Evolutionary conservation across 352 stramenopile genomes (phyloP).

Genomic region (Blastocystis sp.): DNA sequence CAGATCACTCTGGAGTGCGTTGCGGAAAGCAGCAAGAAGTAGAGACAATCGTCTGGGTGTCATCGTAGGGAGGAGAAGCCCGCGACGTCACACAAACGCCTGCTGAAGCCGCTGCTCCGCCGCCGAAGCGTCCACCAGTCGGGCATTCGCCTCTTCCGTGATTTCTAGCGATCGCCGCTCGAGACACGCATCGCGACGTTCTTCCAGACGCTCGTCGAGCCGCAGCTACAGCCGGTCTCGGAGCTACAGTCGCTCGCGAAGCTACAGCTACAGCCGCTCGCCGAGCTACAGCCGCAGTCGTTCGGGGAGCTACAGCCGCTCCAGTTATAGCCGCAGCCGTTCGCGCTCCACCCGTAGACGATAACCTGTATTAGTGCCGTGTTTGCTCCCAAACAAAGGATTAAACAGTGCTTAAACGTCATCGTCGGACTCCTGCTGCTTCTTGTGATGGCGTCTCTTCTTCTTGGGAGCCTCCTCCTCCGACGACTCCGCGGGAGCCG

Average conservation of each 20-base stretch:
- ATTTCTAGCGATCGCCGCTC: too few species aligned
- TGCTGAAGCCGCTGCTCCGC: constrained; percentile 43
- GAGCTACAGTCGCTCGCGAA: constrained; percentile 18
- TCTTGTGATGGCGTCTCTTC: constrained; percentile 40
- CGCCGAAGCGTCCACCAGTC: not conserved
- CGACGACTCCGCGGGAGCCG: not conserved
- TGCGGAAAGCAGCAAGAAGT: not conserved
- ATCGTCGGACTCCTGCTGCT: constrained; percentile 53
- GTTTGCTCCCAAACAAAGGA: not conserved
- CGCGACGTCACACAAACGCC: not conserved
- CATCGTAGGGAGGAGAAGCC: not conserved
- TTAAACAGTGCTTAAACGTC: constrained; percentile 39
- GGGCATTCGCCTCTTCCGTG: too few species aligned
- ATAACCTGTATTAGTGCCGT: too few species aligned
- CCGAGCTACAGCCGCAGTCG: constrained; percentile 31
- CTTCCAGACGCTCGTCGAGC: not conserved
- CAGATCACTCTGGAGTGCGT: not conserved
- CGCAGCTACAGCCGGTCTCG: constrained; percentile 17
- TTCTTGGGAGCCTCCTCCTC: not conserved
- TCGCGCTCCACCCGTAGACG: too few species aligned
- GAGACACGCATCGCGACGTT: too few species aligned
- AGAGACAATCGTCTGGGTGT: not conserved
- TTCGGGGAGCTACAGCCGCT: not conserved
- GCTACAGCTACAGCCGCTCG: not conserved
- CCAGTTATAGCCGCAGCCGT: too few species aligned